phyloP scores from a whole-genome alignment of 208 protist genomes.

The Crithidia thermophila region DNA sequence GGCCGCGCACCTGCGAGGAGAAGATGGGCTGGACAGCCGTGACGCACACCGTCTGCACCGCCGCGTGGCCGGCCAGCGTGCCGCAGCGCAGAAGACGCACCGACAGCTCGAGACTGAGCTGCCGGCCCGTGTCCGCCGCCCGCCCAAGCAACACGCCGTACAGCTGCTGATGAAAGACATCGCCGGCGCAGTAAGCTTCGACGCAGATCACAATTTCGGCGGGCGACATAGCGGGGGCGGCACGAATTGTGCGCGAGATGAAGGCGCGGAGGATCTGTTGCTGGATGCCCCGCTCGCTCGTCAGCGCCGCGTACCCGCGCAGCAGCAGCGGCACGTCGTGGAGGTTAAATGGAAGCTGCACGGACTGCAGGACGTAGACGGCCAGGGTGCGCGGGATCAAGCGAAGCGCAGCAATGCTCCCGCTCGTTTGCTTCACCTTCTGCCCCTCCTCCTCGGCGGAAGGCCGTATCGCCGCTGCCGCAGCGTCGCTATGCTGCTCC shows the following conservation, averaged over 20 bases:
- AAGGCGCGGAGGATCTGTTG: conserved; percentile 60
- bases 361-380: conserved; percentile 38
- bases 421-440: no score
- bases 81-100: conserved; percentile 75
- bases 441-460: conserved; percentile 4
- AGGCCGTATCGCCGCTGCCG: not conserved
- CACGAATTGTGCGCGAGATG: conserved; percentile 65
- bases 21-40: conserved; percentile 78
- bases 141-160: conserved; percentile 76
- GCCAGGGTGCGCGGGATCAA: conserved; percentile 40
- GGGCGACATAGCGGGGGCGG: conserved; percentile 38
- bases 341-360: conserved; percentile 39
- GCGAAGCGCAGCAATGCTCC: conserved; percentile 26
- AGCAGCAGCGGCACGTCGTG: conserved; percentile 56
- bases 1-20: conserved; percentile 57
- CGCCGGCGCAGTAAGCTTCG: conserved; percentile 69
- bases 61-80: conserved; percentile 27
- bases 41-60: conserved; percentile 64
- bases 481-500: no score
- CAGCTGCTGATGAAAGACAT: conserved; percentile 66
- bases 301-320: conserved; percentile 53
- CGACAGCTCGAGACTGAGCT: conserved; percentile 62
- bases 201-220: conserved; percentile 67
- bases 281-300: conserved; percentile 24
- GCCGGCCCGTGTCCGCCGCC: conserved; percentile 58